Evolutionary conservation across 192 early-diverging fungal genomes (phyloP).

Genomic region (Backusella tuberculispora): DNA sequence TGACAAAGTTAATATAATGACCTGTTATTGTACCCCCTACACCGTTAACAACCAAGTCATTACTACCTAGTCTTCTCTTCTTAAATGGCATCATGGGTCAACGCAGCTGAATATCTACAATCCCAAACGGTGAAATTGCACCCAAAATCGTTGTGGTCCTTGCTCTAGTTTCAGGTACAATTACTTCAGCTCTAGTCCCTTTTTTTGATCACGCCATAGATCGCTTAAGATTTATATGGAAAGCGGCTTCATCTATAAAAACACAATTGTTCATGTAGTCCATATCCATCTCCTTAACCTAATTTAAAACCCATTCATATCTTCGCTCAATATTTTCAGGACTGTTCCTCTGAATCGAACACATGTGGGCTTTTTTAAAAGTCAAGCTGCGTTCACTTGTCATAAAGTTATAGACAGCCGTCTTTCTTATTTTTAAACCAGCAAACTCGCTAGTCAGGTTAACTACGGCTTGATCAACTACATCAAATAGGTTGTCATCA

Average conservation of each 20-base stretch:
- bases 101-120: constrained; percentile 6
- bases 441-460: background rate
- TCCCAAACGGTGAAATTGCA: constrained; percentile 13
- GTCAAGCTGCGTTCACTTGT: constrained; percentile 1
- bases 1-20: constrained; percentile 2
- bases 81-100: background rate
- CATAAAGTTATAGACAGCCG: constrained; percentile 10
- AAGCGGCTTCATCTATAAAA: constrained; percentile 28
- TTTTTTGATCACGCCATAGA: constrained; percentile 19
- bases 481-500: background rate
- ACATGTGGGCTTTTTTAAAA: constrained; percentile 11
- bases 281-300: constrained; percentile 11
- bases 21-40: background rate
- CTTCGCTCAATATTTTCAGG: constrained; percentile 19
- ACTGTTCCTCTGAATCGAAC: constrained; percentile 21
- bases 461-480: background rate
- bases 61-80: background rate
- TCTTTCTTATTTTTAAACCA: background rate
- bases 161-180: constrained; percentile 11
- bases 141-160: constrained; percentile 24
- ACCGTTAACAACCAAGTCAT: background rate
- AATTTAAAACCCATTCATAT: constrained; percentile 20
- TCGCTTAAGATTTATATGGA: constrained; percentile 26
- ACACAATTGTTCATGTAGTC: constrained; percentile 28
- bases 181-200: constrained; percentile 12